These are phyloP conservation scores for Calocera cornea DNA, from an alignment of 768 basidiomycete species.

Conservation along the genomic window DNA sequence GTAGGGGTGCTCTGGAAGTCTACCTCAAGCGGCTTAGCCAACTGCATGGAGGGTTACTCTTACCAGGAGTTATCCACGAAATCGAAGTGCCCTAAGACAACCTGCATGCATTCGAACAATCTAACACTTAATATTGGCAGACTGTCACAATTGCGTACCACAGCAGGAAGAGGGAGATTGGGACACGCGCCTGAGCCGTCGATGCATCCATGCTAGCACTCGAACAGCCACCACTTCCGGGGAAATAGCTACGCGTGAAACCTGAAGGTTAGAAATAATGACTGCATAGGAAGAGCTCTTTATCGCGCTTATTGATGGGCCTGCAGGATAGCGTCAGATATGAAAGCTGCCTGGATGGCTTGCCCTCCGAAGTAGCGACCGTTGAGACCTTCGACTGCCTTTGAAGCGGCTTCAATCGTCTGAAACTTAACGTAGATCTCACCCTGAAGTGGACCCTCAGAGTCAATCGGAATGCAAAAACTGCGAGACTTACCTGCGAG, in stretches of 20 bases:
- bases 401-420: constrained; percentile 60
- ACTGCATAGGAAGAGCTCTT: background rate
- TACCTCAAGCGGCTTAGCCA: background rate
- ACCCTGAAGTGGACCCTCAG: constrained; percentile 41
- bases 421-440: constrained; percentile 95
- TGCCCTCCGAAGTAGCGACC: constrained; percentile 95
- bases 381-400: constrained; percentile 79
- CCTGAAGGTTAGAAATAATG: background rate
- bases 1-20: too few relatives aligned
- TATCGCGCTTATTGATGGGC: constrained; percentile 35
- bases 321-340: constrained; percentile 88
- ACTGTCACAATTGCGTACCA: background rate
- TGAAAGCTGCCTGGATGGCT: constrained; percentile 74
- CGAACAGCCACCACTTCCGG: background rate
- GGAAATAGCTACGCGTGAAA: background rate
- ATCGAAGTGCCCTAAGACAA: background rate
- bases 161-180: background rate
- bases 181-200: background rate
- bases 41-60: background rate
- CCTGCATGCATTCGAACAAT: background rate
- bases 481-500: constrained; percentile 57
- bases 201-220: background rate
- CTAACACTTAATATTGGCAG: background rate
- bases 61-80: background rate
- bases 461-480: background rate